phyloP scores from a whole-genome alignment of 768 basidiomycete species.

The Astraeus odoratus region DNA sequence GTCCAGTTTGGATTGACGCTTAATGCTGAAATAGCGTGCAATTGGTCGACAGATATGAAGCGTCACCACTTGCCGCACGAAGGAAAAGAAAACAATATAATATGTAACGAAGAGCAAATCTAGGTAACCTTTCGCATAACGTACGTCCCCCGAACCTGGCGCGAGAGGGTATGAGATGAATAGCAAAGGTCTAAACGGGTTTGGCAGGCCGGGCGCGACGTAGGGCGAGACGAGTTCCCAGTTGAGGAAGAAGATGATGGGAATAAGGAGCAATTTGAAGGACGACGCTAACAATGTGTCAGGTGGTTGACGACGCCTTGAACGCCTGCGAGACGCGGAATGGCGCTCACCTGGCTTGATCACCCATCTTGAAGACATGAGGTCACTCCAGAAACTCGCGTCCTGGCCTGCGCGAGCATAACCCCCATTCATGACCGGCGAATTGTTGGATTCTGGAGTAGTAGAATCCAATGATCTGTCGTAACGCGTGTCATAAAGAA shows the following conservation, averaged over 20 bases:
- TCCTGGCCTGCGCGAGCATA: constrained; percentile 14
- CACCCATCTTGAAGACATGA: constrained; percentile 60
- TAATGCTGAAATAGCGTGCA: constrained; percentile 66
- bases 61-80: constrained; percentile 71
- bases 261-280: constrained; percentile 57
- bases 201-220: constrained; percentile 42
- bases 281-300: constrained; percentile 46
- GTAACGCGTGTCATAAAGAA: not conserved
- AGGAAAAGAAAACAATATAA: constrained; percentile 84
- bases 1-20: constrained; percentile 56
- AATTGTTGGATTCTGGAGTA: constrained; percentile 31
- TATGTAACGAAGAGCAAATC: constrained; percentile 80
- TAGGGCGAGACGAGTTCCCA: constrained; percentile 52
- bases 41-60: constrained; percentile 59
- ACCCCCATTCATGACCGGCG: constrained; percentile 19
- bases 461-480: constrained; percentile 34
- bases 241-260: constrained; percentile 54
- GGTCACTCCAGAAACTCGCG: constrained; percentile 43
- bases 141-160: constrained; percentile 44
- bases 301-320: not conserved
- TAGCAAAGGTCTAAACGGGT: constrained; percentile 71
- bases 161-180: constrained; percentile 63
- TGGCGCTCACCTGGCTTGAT: constrained; percentile 55
- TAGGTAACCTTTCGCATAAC: constrained; percentile 64
- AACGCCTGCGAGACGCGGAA: not conserved